These are phyloP conservation scores for Ceratorhiza oryzae-sativae DNA, from an alignment of 1,284 basidiomycete genomes.

Conservation along the genomic window DNA sequence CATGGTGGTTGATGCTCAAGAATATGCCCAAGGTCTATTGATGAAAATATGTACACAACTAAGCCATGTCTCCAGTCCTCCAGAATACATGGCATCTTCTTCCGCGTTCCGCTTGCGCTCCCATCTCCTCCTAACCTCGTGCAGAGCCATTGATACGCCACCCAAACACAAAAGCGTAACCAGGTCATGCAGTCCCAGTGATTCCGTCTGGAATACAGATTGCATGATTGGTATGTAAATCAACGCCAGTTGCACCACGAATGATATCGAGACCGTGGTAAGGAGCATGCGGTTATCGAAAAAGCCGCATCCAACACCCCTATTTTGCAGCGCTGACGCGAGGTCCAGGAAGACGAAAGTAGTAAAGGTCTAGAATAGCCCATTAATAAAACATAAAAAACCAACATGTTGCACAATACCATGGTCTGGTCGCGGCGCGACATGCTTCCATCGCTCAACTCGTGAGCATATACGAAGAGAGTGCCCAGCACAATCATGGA, in stretches of 20 bases:
- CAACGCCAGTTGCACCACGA: slow-evolving; percentile 81
- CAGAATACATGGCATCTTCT: slow-evolving; percentile 20
- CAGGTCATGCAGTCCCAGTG: slow-evolving; percentile 74
- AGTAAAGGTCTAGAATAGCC: slow-evolving; percentile 80
- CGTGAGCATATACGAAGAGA: slow-evolving; percentile 85
- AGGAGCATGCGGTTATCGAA: slow-evolving; percentile 89
- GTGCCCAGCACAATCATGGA: slow-evolving; percentile 90
- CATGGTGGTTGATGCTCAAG: too few relatives aligned
- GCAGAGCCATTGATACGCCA: slow-evolving; percentile 70
- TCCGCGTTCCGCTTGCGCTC: slow-evolving; percentile 62
- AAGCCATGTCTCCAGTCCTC: slow-evolving; percentile 19
- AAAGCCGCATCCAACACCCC: slow-evolving; percentile 82
- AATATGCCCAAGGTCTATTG: too few relatives aligned
- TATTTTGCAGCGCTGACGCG: slow-evolving; percentile 92
- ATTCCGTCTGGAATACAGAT: slow-evolving; percentile 91
- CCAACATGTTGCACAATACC: slow-evolving; percentile 59
- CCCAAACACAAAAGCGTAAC: slow-evolving; percentile 75
- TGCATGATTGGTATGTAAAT: slow-evolving; percentile 94
- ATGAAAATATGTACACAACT: not conserved
- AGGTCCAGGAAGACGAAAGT: slow-evolving; percentile 97
- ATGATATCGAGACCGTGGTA: slow-evolving; percentile 83
- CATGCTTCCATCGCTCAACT: slow-evolving; percentile 81
- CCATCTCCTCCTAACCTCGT: slow-evolving; percentile 81
- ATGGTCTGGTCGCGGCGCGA: slow-evolving; percentile 91
- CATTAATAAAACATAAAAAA: slow-evolving; percentile 10